Evolutionary conservation across 2,329 filamentous ascomycete genomes (phyloP).

Genomic region (Thielaviopsis populi): DNA sequence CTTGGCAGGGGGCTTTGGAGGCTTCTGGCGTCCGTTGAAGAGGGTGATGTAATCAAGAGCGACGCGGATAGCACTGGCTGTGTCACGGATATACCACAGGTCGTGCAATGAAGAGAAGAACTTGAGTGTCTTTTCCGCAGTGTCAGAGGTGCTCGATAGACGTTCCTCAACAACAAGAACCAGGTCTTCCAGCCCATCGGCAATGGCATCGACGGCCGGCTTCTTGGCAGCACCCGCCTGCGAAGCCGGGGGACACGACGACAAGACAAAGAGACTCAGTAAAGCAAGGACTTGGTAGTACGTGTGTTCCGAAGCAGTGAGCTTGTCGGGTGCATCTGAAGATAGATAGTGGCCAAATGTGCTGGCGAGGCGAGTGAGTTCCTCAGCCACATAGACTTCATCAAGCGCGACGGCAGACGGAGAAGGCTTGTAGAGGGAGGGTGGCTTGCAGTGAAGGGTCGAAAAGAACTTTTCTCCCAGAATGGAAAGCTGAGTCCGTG

Average conservation of each 20-base stretch:
- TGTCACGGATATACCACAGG: constrained; percentile 27
- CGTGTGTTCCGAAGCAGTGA: constrained; percentile 30
- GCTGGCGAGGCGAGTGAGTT: constrained; percentile 29
- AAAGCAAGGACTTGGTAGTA: constrained; percentile 32
- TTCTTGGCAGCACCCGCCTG: neutral
- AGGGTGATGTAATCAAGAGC: constrained; percentile 24
- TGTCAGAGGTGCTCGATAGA: constrained; percentile 1
- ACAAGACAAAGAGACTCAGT: constrained; percentile 23
- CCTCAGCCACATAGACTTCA: constrained; percentile 30
- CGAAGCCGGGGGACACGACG: neutral
- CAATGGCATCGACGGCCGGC: constrained; percentile 10
- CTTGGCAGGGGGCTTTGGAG: constrained; percentile 26
- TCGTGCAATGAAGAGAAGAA: constrained; percentile 24
- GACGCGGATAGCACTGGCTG: constrained; percentile 24
- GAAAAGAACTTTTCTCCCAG: constrained; percentile 39
- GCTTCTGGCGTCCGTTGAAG: constrained; percentile 28
- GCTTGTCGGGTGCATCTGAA: constrained; percentile 18
- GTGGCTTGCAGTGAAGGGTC: constrained; percentile 32
- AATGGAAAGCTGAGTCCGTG: constrained; percentile 34
- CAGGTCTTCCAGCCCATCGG: constrained; percentile 9
- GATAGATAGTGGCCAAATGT: constrained; percentile 28
- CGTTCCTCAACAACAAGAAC: constrained; percentile 10
- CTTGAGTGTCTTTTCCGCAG: constrained; percentile 4
- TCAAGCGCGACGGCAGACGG: constrained; percentile 28
- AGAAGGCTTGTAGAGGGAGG: constrained; percentile 35